phyloP scores from a whole-genome alignment of 768 basidiomycete species.

The Russula vinacea region DNA sequence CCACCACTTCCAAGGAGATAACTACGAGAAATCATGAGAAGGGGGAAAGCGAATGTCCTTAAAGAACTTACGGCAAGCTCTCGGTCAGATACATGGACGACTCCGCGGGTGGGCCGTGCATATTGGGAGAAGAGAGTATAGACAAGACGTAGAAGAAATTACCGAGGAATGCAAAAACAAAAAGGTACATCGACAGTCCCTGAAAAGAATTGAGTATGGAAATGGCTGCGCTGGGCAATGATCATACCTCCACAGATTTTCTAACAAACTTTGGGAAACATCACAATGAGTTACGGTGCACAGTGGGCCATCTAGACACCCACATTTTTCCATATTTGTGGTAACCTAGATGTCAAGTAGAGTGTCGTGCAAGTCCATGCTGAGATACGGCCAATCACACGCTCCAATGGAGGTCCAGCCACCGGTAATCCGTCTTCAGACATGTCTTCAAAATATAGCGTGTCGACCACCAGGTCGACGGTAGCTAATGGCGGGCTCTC shows the following conservation, averaged over 20 bases:
- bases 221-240: neutral
- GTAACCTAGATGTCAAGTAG: slow-evolving; percentile 89
- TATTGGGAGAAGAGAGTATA: slow-evolving; percentile 73
- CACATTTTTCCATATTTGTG: slow-evolving; percentile 99
- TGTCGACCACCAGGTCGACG: slow-evolving; percentile 19
- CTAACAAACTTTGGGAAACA: slow-evolving; percentile 59
- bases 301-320: slow-evolving; percentile 37
- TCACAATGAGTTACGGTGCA: slow-evolving; percentile 9
- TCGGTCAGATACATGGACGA: slow-evolving; percentile 70
- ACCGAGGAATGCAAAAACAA: slow-evolving; percentile 90
- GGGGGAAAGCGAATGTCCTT: neutral
- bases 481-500: slow-evolving; percentile 12
- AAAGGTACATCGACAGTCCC: slow-evolving; percentile 92
- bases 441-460: neutral
- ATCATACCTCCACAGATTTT: slow-evolving; percentile 78
- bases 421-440: slow-evolving; percentile 23
- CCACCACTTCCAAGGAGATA: slow-evolving; percentile 92
- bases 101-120: slow-evolving; percentile 53
- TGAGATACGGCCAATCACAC: slow-evolving; percentile 80
- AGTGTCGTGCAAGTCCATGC: slow-evolving; percentile 94
- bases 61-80: slow-evolving; percentile 70
- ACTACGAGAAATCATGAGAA: slow-evolving; percentile 39
- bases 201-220: slow-evolving; percentile 35
- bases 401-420: slow-evolving; percentile 44
- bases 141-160: slow-evolving; percentile 92